Evolutionary conservation across 352 stramenopile genomes (phyloP), one percentile per base, ranked within the genome.

Genomic region (Phytophthora litchii): DNA sequence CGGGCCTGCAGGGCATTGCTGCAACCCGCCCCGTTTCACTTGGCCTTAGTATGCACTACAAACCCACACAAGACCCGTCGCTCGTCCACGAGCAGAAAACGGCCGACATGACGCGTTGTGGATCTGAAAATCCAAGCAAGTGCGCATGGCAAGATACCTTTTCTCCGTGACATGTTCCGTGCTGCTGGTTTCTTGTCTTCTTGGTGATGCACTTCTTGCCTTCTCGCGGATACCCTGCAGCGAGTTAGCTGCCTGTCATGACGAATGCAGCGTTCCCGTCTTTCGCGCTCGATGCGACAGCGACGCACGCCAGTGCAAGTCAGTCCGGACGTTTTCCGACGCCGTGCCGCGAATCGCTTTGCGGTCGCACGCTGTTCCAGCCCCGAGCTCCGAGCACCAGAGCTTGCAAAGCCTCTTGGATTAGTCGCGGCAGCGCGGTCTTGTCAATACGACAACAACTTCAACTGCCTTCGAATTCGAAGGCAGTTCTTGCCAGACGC

Each of bases 401-500:
- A n/a, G n/a, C n/a, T n/a, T 35, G 54, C 44, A 58, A 65, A 65
- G 48, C 52, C 19, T 38, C 34, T 59, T 64, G 38, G 48, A 53
- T 43, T 69, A 60, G 45, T 68, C 60, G 60, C 54, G 23, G n/a
- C n/a, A 34, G 31, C 29, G 16, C 27, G 17, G 38, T 34, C 21
- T 47, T 45, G 21, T 41, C 54, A 65, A 70, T 52, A 20, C n/a
- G 43, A 56, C 60, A 48, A 48, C 41, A 61, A 56, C 54, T 70
- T 70, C 61, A 61, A 68, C 21, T 64, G 60, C 17, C 2, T 44
- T 36, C 34, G 47, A 36, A 29, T 4, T 46, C 40, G 20, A 51
- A 40, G 5, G 29, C 13, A 25, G 10, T 8, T 8, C 25, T 31
- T 31, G 25, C 25, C 25, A 1, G 10, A 34, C 3, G 29, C n/a